Conservation (phyloP, 2,329 filamentous ascomycete genomes). For the Aspergillus japonicus region DNA sequence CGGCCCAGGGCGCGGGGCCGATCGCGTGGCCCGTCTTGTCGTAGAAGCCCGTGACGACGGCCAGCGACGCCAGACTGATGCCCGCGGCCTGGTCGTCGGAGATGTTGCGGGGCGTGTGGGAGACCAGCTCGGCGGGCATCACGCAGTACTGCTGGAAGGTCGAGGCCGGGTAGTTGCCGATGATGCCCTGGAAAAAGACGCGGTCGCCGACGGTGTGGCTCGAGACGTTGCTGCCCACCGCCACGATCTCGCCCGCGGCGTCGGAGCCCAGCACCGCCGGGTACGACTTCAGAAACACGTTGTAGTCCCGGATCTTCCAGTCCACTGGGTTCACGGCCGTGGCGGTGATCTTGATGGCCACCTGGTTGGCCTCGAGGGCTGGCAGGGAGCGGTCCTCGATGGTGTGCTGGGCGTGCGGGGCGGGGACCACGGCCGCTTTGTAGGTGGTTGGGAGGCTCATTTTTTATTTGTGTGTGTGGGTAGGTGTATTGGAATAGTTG, state of each 20-base stretch:
- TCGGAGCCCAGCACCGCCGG: constrained; percentile 22
- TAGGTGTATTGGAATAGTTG: background rate
- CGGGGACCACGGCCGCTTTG: constrained; percentile 15
- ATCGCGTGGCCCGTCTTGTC: constrained; percentile 23
- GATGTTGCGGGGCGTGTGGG: constrained; percentile 31
- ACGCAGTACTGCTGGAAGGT: constrained; percentile 43
- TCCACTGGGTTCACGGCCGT: constrained; percentile 24
- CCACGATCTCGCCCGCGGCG: constrained; percentile 20
- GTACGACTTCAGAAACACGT: constrained; percentile 20
- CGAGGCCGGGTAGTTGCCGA: constrained; percentile 28
- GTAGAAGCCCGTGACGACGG: constrained; percentile 21
- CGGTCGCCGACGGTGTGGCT: constrained; percentile 24
- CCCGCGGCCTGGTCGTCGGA: constrained; percentile 33
- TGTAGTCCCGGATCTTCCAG: constrained; percentile 33
- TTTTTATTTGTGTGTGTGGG: background rate
- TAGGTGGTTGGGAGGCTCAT: constrained; percentile 9
- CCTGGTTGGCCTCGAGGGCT: constrained; percentile 16
- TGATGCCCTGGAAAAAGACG: constrained; percentile 39
- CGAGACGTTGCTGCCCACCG: constrained; percentile 21
- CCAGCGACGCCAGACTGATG: constrained; percentile 22
- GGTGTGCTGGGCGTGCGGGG: constrained; percentile 12
- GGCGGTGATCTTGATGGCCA: constrained; percentile 18
- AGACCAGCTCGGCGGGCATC: constrained; percentile 33
- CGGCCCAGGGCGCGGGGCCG: constrained; percentile 28
- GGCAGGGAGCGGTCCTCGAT: constrained; percentile 20